Conservation (phyloP, 495 filamentous ascomycete species). For the Astrocystis sublimbata region DNA sequence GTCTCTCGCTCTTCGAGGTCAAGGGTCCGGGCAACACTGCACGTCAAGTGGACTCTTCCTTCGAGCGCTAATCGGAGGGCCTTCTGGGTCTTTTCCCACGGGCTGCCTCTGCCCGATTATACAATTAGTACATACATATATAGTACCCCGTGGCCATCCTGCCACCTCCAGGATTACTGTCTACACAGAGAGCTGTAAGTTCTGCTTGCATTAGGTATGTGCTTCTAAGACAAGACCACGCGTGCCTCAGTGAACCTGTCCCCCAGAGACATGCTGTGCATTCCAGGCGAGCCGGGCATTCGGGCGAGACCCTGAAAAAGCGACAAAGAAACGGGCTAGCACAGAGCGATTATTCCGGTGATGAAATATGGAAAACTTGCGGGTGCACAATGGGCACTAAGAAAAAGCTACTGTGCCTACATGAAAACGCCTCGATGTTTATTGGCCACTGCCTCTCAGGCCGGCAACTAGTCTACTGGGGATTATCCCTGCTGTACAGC, state of each 20-base stretch:
- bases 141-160: no score
- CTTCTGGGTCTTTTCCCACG: not conserved
- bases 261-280: not conserved
- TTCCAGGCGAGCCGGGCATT: not conserved
- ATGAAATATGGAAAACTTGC: constrained; percentile 9
- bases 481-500: not conserved
- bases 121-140: no score
- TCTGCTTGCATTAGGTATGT: no score
- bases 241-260: no score
- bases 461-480: not conserved
- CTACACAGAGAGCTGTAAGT: no score
- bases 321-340: not conserved
- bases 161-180: no score
- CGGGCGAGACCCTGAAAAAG: constrained; percentile 12
- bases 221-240: no score
- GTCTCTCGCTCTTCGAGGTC: not conserved
- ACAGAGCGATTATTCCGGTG: not conserved
- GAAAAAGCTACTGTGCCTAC: constrained; percentile 10
- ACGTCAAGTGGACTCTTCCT: not conserved
- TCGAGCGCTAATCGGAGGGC: not conserved
- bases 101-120: not conserved
- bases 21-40: not conserved
- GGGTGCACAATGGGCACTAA: constrained; percentile 3
- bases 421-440: not conserved
- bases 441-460: constrained; percentile 15